A percentile compares a stretch with the other conserved stretches of the same genome.
These are phyloP conservation scores for Purpureocillium lavendulum DNA, from an alignment of 2,329 filamentous ascomycete species.

Conservation along the genomic window DNA sequence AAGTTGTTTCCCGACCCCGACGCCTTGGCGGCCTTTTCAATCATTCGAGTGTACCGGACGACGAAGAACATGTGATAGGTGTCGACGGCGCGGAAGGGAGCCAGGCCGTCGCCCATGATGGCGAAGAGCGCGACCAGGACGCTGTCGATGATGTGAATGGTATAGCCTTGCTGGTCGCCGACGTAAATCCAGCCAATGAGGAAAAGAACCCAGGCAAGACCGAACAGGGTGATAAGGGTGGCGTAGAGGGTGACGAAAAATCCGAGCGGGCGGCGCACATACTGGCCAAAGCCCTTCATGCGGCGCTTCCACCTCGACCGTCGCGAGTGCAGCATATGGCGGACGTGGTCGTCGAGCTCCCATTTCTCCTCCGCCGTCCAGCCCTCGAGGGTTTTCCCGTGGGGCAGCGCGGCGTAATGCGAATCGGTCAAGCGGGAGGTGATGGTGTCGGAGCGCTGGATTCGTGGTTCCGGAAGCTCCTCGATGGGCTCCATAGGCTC, in stretches of 20 bases:
- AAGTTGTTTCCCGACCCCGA: not conserved
- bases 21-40: conserved; percentile 33
- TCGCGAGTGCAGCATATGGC: conserved; percentile 79
- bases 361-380: conserved; percentile 69
- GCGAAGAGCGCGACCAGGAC: conserved; percentile 63
- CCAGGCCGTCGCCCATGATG: conserved; percentile 61
- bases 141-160: conserved; percentile 63
- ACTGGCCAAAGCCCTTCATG: conserved; percentile 74
- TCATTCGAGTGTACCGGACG: conserved; percentile 49
- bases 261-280: conserved; percentile 66
- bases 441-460: conserved; percentile 47
- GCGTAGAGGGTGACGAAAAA: conserved; percentile 82
- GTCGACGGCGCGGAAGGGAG: conserved; percentile 69
- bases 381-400: conserved; percentile 61
- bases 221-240: conserved; percentile 73
- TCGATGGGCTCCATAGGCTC: conserved; percentile 7
- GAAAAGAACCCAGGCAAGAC: conserved; percentile 84
- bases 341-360: conserved; percentile 76
- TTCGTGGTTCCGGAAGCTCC: conserved; percentile 3
- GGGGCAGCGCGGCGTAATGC: conserved; percentile 72
- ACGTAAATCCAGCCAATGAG: conserved; percentile 86
- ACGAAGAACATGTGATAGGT: conserved; percentile 86
- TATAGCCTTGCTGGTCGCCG: conserved; percentile 60
- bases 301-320: conserved; percentile 70
- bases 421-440: conserved; percentile 60